A percentile compares a stretch with the other conserved stretches of the same genome.
Evolutionary conservation across 495 filamentous ascomycete genomes (phyloP).

Genomic region (Tetracladium marchalianum): DNA sequence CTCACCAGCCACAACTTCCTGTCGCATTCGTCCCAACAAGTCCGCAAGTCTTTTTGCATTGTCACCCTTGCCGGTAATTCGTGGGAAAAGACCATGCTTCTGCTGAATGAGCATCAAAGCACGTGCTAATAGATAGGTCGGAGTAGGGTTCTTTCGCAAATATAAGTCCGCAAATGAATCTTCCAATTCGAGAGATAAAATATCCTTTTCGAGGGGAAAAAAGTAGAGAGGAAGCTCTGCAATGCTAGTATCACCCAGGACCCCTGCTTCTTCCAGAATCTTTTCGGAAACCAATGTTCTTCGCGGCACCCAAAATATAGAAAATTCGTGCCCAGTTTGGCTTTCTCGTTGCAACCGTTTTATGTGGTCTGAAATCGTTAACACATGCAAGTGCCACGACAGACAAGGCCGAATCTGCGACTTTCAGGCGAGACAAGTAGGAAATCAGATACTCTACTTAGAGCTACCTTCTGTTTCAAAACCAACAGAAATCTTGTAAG

Average conservation of each 20-base stretch:
- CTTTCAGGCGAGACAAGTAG: background rate
- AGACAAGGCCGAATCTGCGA: slow-evolving; percentile 46
- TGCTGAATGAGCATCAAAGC: slow-evolving; percentile 95
- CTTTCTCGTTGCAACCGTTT: slow-evolving; percentile 76
- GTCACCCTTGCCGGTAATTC: slow-evolving; percentile 94
- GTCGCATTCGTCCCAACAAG: slow-evolving; percentile 84
- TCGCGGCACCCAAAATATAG: slow-evolving; percentile 85
- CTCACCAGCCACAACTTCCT: slow-evolving; percentile 76
- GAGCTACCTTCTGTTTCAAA: slow-evolving; percentile 31
- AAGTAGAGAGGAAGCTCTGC: slow-evolving; percentile 81
- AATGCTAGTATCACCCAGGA: slow-evolving; percentile 85
- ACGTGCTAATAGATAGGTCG: slow-evolving; percentile 75
- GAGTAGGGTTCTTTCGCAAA: slow-evolving; percentile 82
- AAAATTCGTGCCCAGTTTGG: slow-evolving; percentile 87
- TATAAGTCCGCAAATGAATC: slow-evolving; percentile 81
- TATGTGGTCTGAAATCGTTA: slow-evolving; percentile 65
- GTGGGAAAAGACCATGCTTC: slow-evolving; percentile 84
- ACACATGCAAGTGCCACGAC: slow-evolving; percentile 1
- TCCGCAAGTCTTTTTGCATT: slow-evolving; percentile 83
- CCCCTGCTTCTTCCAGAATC: slow-evolving; percentile 85
- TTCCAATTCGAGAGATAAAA: slow-evolving; percentile 84
- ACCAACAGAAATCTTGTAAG: slow-evolving; percentile 20
- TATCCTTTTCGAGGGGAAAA: slow-evolving; percentile 80
- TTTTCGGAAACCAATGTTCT: slow-evolving; percentile 86
- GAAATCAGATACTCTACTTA: background rate